phyloP scores from a whole-genome alignment of 495 filamentous ascomycete species.

The Corynascus novoguineensis region DNA sequence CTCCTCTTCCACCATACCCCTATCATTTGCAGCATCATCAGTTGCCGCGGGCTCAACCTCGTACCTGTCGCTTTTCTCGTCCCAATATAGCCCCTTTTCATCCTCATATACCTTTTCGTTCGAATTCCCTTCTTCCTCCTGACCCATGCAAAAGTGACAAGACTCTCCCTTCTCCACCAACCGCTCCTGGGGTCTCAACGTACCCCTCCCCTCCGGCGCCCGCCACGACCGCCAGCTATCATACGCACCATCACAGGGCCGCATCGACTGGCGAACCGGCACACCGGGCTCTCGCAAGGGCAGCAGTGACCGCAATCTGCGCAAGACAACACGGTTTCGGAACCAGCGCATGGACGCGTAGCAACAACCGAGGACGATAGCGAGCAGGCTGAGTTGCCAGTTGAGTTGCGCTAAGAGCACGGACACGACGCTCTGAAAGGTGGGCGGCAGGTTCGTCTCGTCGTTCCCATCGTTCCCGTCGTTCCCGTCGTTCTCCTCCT shows the following conservation, averaged over 20 bases:
- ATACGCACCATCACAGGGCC: neutral
- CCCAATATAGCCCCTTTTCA: neutral
- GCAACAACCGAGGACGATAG: too few species aligned
- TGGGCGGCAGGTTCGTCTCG: too few species aligned
- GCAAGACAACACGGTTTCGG: too few species aligned
- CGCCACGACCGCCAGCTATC: neutral
- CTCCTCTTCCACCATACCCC: neutral
- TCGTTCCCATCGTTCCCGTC: too few species aligned
- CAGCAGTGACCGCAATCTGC: too few species aligned
- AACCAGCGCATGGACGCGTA: too few species aligned
- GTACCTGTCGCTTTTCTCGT: neutral
- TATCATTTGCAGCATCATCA: constrained; percentile 3
- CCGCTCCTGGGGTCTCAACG: too few species aligned
- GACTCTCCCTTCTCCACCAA: neutral
- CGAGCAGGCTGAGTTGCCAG: too few species aligned
- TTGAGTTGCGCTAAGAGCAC: neutral
- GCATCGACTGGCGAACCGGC: neutral
- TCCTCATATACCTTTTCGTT: neutral
- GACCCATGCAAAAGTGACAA: neutral
- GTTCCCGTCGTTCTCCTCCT: neutral
- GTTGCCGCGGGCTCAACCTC: neutral
- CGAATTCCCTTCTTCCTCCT: neutral
- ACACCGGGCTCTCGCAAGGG: too few species aligned
- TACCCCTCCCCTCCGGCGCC: neutral
- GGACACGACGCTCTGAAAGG: neutral